Percentiles rank a stretch among this genome's conserved stretches.
These are phyloP conservation scores for Setaria viridis DNA, from an alignment of 202 grass and related monocot species.

Conservation along the genomic window DNA sequence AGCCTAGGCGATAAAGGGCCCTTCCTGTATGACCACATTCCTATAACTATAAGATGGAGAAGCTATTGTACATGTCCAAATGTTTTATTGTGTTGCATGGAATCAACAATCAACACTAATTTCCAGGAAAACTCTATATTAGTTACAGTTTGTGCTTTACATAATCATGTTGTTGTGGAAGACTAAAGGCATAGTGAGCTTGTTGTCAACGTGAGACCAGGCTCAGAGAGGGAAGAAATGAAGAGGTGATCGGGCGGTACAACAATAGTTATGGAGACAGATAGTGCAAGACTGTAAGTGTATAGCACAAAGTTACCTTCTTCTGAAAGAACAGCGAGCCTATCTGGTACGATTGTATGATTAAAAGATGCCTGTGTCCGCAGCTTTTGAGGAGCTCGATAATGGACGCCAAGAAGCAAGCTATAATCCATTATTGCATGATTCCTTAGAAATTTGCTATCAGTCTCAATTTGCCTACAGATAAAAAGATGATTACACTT, in stretches of 20 bases:
- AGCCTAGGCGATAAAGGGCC: not conserved
- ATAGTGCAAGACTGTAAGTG: not conserved
- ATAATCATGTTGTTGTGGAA: not conserved
- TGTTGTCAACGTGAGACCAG: not conserved
- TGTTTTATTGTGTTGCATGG: not conserved
- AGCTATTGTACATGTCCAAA: not conserved
- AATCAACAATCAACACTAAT: not conserved
- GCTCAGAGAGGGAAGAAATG: not conserved
- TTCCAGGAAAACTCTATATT: not conserved
- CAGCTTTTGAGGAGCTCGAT: slow-evolving; percentile 79
- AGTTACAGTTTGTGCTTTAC: not conserved
- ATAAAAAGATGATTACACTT: not conserved
- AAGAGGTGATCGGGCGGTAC: not conserved
- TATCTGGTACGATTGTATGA: slow-evolving; percentile 54
- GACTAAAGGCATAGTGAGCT: not conserved
- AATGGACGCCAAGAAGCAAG: slow-evolving; percentile 89
- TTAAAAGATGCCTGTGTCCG: slow-evolving; percentile 51
- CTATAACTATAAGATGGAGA: not conserved
- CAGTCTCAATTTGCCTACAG: slow-evolving; percentile 79
- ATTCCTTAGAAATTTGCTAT: slow-evolving; percentile 83
- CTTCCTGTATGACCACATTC: not conserved
- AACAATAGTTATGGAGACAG: not conserved
- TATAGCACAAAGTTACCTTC: slow-evolving; percentile 57
- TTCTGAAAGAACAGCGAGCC: slow-evolving; percentile 74
- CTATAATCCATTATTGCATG: slow-evolving; percentile 98